A percentile compares a stretch with the other conserved stretches of the same genome.
Conservation (phyloP, 1,139 yeast species). For the Scheffersomyces parashehatae region DNA sequence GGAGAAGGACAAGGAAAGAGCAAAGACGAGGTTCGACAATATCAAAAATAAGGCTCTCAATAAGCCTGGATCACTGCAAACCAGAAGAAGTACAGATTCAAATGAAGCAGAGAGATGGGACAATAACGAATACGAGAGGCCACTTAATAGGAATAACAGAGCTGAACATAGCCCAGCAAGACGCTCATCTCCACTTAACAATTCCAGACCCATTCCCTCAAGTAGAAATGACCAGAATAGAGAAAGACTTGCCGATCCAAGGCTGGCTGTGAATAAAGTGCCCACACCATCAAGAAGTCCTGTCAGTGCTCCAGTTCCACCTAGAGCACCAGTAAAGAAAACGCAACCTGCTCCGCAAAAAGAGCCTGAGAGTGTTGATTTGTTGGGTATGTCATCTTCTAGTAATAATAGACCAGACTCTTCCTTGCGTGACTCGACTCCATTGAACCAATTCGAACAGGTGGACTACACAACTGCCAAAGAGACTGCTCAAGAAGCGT, state of each 20-base stretch:
- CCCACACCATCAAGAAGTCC: not conserved
- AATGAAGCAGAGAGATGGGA: not conserved
- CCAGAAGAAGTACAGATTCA: not conserved
- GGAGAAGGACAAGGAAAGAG: slow-evolving; percentile 38
- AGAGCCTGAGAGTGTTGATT: slow-evolving; percentile 8
- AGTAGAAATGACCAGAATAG: not conserved
- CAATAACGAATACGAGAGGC: not conserved
- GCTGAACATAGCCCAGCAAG: too few species aligned
- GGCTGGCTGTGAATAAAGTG: not conserved
- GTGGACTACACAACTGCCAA: slow-evolving; percentile 60
- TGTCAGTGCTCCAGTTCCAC: not conserved
- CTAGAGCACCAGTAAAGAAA: not conserved
- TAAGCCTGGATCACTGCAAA: slow-evolving; percentile 4
- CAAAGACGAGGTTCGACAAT: slow-evolving; percentile 25
- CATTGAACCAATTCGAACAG: slow-evolving; percentile 43
- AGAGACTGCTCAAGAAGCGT: slow-evolving; percentile 60
- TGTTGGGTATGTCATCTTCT: slow-evolving; percentile 14
- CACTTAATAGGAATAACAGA: not conserved
- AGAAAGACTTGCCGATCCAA: not conserved
- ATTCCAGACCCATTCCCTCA: not conserved
- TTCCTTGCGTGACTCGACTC: slow-evolving; percentile 13
- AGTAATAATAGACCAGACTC: slow-evolving; percentile 3
- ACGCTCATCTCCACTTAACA: too few species aligned
- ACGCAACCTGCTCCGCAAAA: slow-evolving; percentile 1
- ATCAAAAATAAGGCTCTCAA: slow-evolving; percentile 20